A percentile compares a stretch with the other conserved stretches of the same genome.
Conservation (phyloP, 108 stramenopile species). For the Stephanodiscus triporus region DNA sequence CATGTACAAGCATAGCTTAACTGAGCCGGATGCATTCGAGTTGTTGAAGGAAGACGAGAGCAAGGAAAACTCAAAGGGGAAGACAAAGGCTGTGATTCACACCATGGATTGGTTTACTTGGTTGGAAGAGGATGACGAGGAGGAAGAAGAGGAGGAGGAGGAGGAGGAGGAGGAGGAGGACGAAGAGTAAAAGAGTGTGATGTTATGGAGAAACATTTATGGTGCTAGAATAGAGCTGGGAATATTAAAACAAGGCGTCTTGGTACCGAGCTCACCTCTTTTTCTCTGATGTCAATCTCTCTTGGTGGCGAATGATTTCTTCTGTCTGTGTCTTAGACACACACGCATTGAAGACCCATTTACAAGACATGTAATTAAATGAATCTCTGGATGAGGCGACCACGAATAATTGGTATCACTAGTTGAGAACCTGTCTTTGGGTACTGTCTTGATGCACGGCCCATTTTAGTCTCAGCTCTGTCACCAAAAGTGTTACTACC, state of each 20-base stretch:
- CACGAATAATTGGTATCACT: too few species aligned
- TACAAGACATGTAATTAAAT: too few species aligned
- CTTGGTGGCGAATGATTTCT: too few species aligned
- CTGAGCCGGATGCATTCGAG: conserved; percentile 73
- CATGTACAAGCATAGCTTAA: conserved; percentile 89
- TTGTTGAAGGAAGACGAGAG: conserved; percentile 90
- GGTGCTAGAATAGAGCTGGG: background rate
- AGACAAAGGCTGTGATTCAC: conserved; percentile 79
- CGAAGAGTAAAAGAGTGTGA: too few species aligned
- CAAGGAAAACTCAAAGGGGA: conserved; percentile 63
- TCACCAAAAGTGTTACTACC: too few species aligned
- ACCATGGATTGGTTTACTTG: conserved; percentile 89
- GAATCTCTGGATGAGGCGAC: too few species aligned
- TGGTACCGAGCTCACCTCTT: background rate
- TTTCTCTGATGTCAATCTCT: too few species aligned
- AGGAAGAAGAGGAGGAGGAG: conserved; percentile 73
- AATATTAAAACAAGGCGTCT: background rate
- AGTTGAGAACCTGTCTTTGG: too few species aligned
- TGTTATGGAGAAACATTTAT: background rate
- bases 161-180: conserved; percentile 6
- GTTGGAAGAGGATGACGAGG: conserved; percentile 89
- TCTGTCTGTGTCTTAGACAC: too few species aligned
- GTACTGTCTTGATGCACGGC: too few species aligned
- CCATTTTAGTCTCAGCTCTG: too few species aligned
- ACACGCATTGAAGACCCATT: too few species aligned